Conservation (phyloP, 2,329 filamentous ascomycete genomes). For the Xylaria sp. region DNA sequence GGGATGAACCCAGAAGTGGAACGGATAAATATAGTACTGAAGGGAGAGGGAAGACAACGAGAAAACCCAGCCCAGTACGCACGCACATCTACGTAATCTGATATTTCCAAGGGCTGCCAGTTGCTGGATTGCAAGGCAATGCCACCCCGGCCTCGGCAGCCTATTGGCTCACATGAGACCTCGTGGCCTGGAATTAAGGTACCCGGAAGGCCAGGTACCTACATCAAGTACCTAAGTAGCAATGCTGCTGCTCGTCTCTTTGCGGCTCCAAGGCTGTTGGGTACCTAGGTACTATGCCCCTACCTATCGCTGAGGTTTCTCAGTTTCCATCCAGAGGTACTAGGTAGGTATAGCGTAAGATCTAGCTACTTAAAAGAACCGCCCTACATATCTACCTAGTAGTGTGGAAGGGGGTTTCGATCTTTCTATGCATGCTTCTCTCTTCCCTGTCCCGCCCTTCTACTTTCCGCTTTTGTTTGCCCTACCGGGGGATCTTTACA, state of each 20-base stretch:
- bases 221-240: not conserved
- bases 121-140: constrained; percentile 23
- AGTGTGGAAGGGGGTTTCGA: not conserved
- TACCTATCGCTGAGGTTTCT: not conserved
- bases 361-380: not conserved
- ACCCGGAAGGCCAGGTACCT: constrained; percentile 29
- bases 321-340: not conserved
- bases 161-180: constrained; percentile 25
- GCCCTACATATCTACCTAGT: too few relatives aligned
- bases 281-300: not conserved
- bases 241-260: not conserved
- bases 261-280: not conserved
- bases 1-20: not conserved
- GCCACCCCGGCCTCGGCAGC: constrained; percentile 6
- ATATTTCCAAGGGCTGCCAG: constrained; percentile 30
- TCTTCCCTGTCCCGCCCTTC: not conserved
- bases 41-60: not conserved
- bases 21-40: too few relatives aligned
- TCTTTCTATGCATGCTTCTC: not conserved
- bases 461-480: not conserved
- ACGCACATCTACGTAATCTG: constrained; percentile 29
- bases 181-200: constrained; percentile 32
- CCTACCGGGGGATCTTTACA: not conserved
- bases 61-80: not conserved
- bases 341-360: not conserved